phyloP scores from a whole-genome alignment of 2,329 filamentous ascomycete genomes.

The Pyrenophora tritici-repentis region DNA sequence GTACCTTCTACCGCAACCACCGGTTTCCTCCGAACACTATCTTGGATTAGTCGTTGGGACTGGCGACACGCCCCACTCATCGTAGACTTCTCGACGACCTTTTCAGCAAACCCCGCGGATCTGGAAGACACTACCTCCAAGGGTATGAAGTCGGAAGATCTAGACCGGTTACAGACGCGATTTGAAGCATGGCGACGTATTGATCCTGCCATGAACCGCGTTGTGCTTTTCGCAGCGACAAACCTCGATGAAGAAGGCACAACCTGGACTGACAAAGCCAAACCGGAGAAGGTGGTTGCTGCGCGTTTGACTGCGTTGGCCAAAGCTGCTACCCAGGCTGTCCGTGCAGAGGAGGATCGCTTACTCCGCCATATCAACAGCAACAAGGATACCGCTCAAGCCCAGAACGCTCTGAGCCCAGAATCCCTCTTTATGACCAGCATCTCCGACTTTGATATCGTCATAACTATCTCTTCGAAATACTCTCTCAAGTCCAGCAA shows the following conservation, averaged over 20 bases:
- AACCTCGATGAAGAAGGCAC: slow-evolving; percentile 77
- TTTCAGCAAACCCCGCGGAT: slow-evolving; percentile 25
- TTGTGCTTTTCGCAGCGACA: slow-evolving; percentile 80
- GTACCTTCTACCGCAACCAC: slow-evolving; percentile 75
- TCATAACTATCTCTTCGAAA: slow-evolving; percentile 71
- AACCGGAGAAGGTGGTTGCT: slow-evolving; percentile 81
- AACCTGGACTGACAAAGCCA: slow-evolving; percentile 73
- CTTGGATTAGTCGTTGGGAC: slow-evolving; percentile 85
- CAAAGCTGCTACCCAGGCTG: slow-evolving; percentile 63
- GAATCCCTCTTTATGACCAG: slow-evolving; percentile 72
- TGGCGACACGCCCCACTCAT: slow-evolving; percentile 85
- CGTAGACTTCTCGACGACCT: slow-evolving; percentile 66
- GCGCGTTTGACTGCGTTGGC: slow-evolving; percentile 82
- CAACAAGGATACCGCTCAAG: slow-evolving; percentile 1
- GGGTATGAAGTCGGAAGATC: slow-evolving; percentile 62
- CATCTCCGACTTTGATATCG: slow-evolving; percentile 79
- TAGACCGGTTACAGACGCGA: slow-evolving; percentile 68
- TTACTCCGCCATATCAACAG: slow-evolving; percentile 47
- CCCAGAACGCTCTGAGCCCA: slow-evolving; percentile 44
- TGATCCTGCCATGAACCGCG: slow-evolving; percentile 84
- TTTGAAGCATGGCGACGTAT: slow-evolving; percentile 85
- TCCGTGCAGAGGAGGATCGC: slow-evolving; percentile 58
- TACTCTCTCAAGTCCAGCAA: slow-evolving; percentile 45
- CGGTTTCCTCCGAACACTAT: slow-evolving; percentile 80
- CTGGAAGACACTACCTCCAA: slow-evolving; percentile 23